Conservation (phyloP, 805 yeast genomes). For the Teunomyces cretensis region DNA sequence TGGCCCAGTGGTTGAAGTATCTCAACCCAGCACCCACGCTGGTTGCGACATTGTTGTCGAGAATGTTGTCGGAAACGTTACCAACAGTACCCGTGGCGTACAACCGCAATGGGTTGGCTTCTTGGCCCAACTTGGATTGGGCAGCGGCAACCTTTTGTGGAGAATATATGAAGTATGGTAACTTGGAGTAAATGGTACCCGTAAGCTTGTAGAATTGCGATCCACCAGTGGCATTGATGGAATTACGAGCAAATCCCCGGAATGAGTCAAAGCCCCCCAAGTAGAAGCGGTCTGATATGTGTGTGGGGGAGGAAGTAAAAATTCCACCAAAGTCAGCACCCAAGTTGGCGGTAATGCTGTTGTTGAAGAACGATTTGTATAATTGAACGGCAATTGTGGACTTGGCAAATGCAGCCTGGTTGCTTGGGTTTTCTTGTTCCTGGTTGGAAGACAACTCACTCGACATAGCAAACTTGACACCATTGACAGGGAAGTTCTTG, state of each 20-base stretch:
- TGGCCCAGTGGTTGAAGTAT: constrained; percentile 41
- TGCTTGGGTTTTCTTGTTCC: constrained; percentile 21
- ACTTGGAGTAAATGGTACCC: constrained; percentile 52
- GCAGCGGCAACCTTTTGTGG: constrained; percentile 13
- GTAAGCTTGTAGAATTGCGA: constrained; percentile 58
- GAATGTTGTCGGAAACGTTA: constrained; percentile 38
- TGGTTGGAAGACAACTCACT: constrained; percentile 47
- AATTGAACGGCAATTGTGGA: constrained; percentile 26
- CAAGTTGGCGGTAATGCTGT: constrained; percentile 49
- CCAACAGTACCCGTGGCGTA: constrained; percentile 72
- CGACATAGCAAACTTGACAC: constrained; percentile 61
- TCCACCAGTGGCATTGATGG: constrained; percentile 78
- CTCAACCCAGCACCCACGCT: constrained; percentile 38
- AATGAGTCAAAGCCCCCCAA: constrained; percentile 78
- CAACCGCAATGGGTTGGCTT: constrained; percentile 41
- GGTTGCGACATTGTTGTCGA: constrained; percentile 21
- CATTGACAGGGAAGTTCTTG: constrained; percentile 42
- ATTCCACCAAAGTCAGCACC: constrained; percentile 58
- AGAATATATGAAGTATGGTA: constrained; percentile 47
- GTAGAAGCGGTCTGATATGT: constrained; percentile 76
- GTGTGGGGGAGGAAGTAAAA: constrained; percentile 35
- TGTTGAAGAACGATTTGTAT: constrained; percentile 44
- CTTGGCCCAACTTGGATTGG: constrained; percentile 13
- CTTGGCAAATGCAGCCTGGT: constrained; percentile 33
- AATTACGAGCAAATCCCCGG: constrained; percentile 65